A percentile compares a stretch with the other conserved stretches of the same genome.
These are phyloP conservation scores for Starmerella apicola DNA, from an alignment of 805 yeast genomes.

Conservation along the genomic window DNA sequence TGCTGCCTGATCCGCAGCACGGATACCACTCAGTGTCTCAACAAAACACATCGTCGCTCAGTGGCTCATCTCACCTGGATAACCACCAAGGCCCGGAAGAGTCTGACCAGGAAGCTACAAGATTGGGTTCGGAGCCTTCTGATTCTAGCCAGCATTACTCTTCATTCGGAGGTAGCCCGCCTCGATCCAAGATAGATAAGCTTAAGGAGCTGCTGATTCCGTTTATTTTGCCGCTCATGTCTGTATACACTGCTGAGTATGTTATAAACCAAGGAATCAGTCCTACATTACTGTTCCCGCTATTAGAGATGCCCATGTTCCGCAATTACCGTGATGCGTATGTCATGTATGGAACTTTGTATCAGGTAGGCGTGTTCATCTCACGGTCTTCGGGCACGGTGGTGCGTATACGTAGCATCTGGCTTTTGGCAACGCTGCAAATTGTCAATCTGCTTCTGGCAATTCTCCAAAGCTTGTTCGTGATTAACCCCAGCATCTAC, in stretches of 20 bases:
- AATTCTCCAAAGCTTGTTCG: constrained; percentile 50
- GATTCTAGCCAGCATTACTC: not conserved
- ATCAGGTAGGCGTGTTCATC: constrained; percentile 85
- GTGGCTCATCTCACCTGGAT: not conserved
- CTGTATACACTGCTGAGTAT: constrained; percentile 81
- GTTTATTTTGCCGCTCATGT: constrained; percentile 69
- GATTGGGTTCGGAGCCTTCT: not conserved
- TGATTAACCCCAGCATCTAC: constrained; percentile 49
- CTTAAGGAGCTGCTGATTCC: constrained; percentile 27
- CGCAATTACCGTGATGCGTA: constrained; percentile 66
- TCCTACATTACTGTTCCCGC: constrained; percentile 73
- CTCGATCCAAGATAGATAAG: constrained; percentile 19
- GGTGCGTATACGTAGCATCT: constrained; percentile 45
- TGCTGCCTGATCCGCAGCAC: constrained; percentile 25
- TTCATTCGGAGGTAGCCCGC: not conserved
- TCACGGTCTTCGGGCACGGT: constrained; percentile 73
- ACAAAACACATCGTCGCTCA: not conserved
- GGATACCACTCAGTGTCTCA: not conserved
- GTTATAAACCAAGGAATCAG: constrained; percentile 83
- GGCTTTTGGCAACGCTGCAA: constrained; percentile 57
- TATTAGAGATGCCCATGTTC: constrained; percentile 55
- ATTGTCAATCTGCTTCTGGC: constrained; percentile 46
- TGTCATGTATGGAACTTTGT: constrained; percentile 79
- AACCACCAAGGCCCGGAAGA: not conserved
- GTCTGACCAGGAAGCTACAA: not conserved